Percentiles rank a stretch among this genome's conserved stretches.
Evolutionary conservation across 768 basidiomycete species (phyloP).

Genomic region (Amanita polypyramis): DNA sequence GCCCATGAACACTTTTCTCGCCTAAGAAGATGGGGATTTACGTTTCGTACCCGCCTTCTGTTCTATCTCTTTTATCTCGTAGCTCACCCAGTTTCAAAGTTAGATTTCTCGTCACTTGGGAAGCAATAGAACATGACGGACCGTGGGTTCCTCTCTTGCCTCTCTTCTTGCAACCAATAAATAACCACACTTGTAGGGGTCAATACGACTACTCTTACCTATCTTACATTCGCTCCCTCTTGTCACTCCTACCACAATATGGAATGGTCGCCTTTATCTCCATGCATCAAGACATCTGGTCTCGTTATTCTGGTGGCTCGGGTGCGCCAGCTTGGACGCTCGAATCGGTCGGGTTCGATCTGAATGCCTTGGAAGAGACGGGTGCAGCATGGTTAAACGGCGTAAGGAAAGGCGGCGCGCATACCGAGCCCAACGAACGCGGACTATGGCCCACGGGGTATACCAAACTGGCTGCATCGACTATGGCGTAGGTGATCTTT

Average conservation of each 20-base stretch:
- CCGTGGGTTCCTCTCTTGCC: constrained; percentile 45
- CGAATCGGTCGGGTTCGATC: constrained; percentile 75
- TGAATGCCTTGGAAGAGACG: constrained; percentile 66
- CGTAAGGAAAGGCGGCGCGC: constrained; percentile 57
- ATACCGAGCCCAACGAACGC: constrained; percentile 56
- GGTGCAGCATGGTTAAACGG: constrained; percentile 86
- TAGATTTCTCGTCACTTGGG: constrained; percentile 93
- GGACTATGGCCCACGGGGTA: constrained; percentile 94
- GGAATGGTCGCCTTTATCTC: constrained; percentile 68
- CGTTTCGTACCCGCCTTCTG: constrained; percentile 52
- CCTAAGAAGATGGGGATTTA: constrained; percentile 78
- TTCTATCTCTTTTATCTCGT: constrained; percentile 1
- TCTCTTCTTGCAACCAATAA: constrained; percentile 1
- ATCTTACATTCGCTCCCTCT: constrained; percentile 58
- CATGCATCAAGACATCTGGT: constrained; percentile 95
- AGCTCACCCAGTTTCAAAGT: constrained; percentile 32
- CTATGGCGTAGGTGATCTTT: constrained; percentile 63
- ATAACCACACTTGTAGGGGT: constrained; percentile 37
- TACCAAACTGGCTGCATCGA: constrained; percentile 85
- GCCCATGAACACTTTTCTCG: constrained; percentile 78
- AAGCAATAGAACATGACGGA: constrained; percentile 89
- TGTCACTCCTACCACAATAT: constrained; percentile 61
- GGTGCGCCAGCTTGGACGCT: constrained; percentile 97
- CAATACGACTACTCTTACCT: constrained; percentile 81
- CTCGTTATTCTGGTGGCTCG: constrained; percentile 87